phyloP scores from a whole-genome alignment of 805 yeast genomes.

The Wickerhamiella sorbophila region DNA sequence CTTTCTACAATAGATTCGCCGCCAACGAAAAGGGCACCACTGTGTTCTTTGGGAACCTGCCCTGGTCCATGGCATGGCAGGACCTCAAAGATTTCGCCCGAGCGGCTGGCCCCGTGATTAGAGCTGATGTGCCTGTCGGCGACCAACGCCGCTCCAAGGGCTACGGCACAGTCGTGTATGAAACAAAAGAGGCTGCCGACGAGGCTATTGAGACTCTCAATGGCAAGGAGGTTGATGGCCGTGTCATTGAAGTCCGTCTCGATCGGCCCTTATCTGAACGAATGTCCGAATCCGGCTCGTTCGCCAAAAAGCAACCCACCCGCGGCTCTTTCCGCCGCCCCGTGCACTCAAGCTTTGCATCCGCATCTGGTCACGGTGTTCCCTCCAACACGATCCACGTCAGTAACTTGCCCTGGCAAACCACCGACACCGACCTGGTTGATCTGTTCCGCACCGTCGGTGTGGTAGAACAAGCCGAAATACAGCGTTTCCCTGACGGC shows the following conservation, averaged over 20 bases:
- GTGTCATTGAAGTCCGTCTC: slow-evolving; percentile 64
- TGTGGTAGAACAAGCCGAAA: slow-evolving; percentile 57
- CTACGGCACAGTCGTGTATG: slow-evolving; percentile 66
- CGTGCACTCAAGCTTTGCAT: background rate
- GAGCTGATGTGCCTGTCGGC: slow-evolving; percentile 65
- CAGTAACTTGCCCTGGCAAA: slow-evolving; percentile 73
- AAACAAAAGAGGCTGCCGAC: slow-evolving; percentile 49
- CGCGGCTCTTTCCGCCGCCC: background rate
- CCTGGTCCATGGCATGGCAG: slow-evolving; percentile 72
- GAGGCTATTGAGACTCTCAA: slow-evolving; percentile 56
- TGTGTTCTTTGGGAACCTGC: slow-evolving; percentile 66
- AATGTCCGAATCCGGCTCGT: slow-evolving; percentile 3
- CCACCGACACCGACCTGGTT: slow-evolving; percentile 69
- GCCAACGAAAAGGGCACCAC: slow-evolving; percentile 18
- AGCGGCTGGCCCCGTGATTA: slow-evolving; percentile 57
- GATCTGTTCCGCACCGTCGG: slow-evolving; percentile 83
- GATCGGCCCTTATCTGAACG: slow-evolving; percentile 33
- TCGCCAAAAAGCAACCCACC: background rate
- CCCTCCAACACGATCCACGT: slow-evolving; percentile 52
- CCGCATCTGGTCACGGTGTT: slow-evolving; percentile 34
- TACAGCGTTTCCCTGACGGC: slow-evolving; percentile 47
- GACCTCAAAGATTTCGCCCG: slow-evolving; percentile 74
- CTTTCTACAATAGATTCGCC: no score
- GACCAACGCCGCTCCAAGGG: slow-evolving; percentile 70
- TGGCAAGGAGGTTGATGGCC: slow-evolving; percentile 60